A percentile compares a stretch with the other conserved stretches of the same genome.
Conservation (phyloP, 2,329 filamentous ascomycete species). For the Phyllosticta capitalensis region DNA sequence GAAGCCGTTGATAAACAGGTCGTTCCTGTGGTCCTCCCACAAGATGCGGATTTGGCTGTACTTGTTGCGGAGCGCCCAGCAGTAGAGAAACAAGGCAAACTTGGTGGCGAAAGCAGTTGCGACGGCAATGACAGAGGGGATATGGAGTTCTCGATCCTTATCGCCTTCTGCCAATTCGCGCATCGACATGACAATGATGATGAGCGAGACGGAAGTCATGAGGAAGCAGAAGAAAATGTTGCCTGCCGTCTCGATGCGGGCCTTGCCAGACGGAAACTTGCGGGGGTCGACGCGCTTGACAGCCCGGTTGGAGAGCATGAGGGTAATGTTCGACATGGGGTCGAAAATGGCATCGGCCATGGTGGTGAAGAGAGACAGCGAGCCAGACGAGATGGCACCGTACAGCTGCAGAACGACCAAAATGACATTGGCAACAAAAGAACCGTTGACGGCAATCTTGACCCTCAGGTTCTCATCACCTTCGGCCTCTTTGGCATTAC, state of each 20-base stretch:
- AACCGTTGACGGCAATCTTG: conserved; percentile 57
- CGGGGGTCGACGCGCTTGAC: conserved; percentile 77
- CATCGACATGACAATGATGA: conserved; percentile 82
- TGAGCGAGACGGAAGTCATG: conserved; percentile 85
- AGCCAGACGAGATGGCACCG: conserved; percentile 74
- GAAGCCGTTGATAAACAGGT: conserved; percentile 92
- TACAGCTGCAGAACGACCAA: conserved; percentile 79
- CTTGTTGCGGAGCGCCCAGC: conserved; percentile 80
- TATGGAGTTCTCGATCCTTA: conserved; percentile 51
- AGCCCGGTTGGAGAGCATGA: conserved; percentile 80
- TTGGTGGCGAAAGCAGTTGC: conserved; percentile 78
- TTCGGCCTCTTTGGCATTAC: conserved; percentile 69
- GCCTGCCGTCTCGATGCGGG: conserved; percentile 86
- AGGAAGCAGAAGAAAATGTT: conserved; percentile 96
- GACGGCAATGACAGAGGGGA: conserved; percentile 79
- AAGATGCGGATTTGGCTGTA: conserved; percentile 88
- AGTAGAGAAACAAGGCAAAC: conserved; percentile 76
- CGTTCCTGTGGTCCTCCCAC: conserved; percentile 96
- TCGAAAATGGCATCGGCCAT: conserved; percentile 96
- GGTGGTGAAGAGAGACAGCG: conserved; percentile 93
- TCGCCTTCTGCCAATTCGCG: conserved; percentile 53
- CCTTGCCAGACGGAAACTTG: conserved; percentile 85
- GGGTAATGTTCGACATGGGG: conserved; percentile 75
- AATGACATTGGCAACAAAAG: conserved; percentile 69
- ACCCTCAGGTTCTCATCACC: conserved; percentile 72